Base-by-base conservation (phyloP, 75 land plant genomes). In the Picea glauca region DNA sequence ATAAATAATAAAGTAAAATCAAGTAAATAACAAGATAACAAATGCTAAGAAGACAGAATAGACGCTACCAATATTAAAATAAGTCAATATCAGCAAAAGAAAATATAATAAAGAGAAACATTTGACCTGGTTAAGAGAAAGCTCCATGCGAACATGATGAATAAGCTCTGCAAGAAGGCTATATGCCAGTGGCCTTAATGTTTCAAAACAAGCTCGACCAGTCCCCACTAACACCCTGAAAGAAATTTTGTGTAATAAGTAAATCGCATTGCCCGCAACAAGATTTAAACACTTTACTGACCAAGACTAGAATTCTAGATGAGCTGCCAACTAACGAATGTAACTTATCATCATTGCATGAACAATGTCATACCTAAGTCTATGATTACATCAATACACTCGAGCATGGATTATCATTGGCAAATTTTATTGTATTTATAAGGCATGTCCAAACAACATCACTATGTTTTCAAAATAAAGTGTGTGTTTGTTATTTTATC, bases 161-260 rank as follows among this genome's bases (percentile, higher is more conserved):
- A 95, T 96, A 65, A 98, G 87, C 80, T 98, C 99, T 73, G 99
- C 99, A 74, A 98, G 90, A 26, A 98, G 80, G 77, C 99, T 98
- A 76, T 98, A 98, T 17, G 99, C 99, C 79, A 98, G 81, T 77
- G 99, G 99, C 80, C 99, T 88, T 23, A 98, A 87, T 74, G 96
- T 87, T 79, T 98, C 99, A 79, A 84, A 95, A 75, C 99, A 98
- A 13, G 94, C 96, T 64, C 99, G 84, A 3, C 99, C 99, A 82
- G 94, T 93, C 76, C 99, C 99, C 68, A 98, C 98, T 56, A 98
- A 82, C 81, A 95, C 98, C 84, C 99, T 98, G 87, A 43, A 70
- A 18, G n/a, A 43, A n/a, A 70, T 13, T 20, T n/a, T 70, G 46
- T 12, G 3, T 43, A 4, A 18, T 40, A 43, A n/a, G 50, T 20